phyloP scores from a whole-genome alignment of 805 yeast genomes.

The Candida gorgasii region DNA sequence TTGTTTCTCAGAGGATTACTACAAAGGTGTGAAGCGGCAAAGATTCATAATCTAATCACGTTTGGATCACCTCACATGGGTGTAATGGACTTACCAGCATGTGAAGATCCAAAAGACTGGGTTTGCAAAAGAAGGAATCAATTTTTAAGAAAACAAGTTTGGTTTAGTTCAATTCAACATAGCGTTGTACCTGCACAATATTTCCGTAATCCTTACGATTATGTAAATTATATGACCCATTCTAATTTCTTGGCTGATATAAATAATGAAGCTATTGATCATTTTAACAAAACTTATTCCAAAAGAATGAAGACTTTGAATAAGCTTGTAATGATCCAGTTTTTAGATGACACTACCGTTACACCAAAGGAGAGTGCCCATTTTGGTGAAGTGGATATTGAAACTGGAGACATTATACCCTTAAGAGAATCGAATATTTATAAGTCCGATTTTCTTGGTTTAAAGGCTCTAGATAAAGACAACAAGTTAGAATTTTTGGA shows the following conservation, averaged over 20 bases:
- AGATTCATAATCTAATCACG: slow-evolving; percentile 57
- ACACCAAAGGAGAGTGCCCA: slow-evolving; percentile 74
- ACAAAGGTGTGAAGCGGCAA: slow-evolving; percentile 51
- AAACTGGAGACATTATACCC: slow-evolving; percentile 42
- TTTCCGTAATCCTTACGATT: slow-evolving; percentile 60
- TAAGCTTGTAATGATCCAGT: slow-evolving; percentile 58
- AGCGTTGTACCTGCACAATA: slow-evolving; percentile 72
- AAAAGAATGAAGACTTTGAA: slow-evolving; percentile 46
- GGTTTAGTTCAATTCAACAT: slow-evolving; percentile 57
- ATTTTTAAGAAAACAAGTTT: slow-evolving; percentile 59
- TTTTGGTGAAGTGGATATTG: slow-evolving; percentile 55
- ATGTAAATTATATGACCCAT: slow-evolving; percentile 53
- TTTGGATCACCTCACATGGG: slow-evolving; percentile 87
- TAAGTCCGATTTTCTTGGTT: slow-evolving; percentile 59
- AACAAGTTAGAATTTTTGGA: slow-evolving; percentile 48
- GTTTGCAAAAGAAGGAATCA: slow-evolving; percentile 56
- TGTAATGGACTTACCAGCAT: slow-evolving; percentile 64
- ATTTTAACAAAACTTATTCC: slow-evolving; percentile 40
- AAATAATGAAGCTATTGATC: slow-evolving; percentile 56
- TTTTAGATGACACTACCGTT: slow-evolving; percentile 63
- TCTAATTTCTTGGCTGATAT: slow-evolving; percentile 63
- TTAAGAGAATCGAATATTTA: slow-evolving; percentile 53
- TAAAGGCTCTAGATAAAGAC: slow-evolving; percentile 45
- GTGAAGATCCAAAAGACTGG: slow-evolving; percentile 53
- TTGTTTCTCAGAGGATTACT: slow-evolving; percentile 68